These are phyloP conservation scores for Sutorius eximius DNA, from an alignment of 1,284 basidiomycete genomes.

Conservation along the genomic window DNA sequence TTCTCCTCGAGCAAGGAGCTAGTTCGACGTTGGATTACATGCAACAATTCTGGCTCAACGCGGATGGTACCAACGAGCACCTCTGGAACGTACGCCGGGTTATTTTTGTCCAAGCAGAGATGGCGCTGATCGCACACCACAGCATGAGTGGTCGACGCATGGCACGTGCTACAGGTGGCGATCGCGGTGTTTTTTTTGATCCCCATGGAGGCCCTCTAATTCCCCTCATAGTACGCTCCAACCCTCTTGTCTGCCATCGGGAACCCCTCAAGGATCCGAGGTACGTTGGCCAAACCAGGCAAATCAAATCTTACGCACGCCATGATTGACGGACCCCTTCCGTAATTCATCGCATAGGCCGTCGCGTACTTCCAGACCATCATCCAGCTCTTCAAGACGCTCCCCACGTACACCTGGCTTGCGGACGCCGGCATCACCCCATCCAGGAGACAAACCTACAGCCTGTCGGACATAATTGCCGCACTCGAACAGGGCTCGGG, in stretches of 20 bases:
- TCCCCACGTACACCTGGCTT: constrained; percentile 71
- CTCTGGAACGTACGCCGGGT: constrained; percentile 64
- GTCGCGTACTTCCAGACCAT: constrained; percentile 71
- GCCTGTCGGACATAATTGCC: constrained; percentile 53
- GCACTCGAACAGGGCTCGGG: constrained; percentile 56
- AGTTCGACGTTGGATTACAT: constrained; percentile 64
- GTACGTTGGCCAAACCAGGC: constrained; percentile 28
- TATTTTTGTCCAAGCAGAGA: background rate
- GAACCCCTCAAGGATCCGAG: constrained; percentile 60
- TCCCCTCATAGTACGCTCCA: constrained; percentile 54
- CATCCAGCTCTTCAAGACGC: constrained; percentile 61
- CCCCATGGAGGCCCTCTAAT: background rate
- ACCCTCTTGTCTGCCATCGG: constrained; percentile 55
- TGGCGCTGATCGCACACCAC: constrained; percentile 16
- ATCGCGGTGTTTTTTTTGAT: background rate
- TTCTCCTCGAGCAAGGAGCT: constrained; percentile 60
- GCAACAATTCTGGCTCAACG: constrained; percentile 66
- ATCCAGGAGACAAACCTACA: constrained; percentile 53
- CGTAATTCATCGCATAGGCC: constrained; percentile 41
- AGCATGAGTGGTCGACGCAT: constrained; percentile 71
- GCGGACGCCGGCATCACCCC: constrained; percentile 69
- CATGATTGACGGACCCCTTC: background rate
- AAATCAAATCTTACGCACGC: constrained; percentile 2
- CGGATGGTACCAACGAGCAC: constrained; percentile 59
- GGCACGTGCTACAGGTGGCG: constrained; percentile 70